Evolutionary conservation across 2,329 filamentous ascomycete species (phyloP).

Genomic region (Trichoderma hamatum): DNA sequence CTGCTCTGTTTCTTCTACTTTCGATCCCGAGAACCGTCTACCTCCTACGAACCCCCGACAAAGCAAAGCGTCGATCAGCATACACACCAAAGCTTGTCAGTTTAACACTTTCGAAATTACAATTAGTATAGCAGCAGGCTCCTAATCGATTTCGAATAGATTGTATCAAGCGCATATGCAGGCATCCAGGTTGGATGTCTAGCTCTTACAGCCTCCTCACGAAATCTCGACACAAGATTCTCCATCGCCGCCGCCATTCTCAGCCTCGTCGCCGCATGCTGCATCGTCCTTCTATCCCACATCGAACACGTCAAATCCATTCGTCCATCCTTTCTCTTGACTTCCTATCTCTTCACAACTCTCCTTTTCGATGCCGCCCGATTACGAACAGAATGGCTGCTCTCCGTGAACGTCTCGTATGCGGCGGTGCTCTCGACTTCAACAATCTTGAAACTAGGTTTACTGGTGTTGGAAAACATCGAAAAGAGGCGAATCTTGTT

Average conservation of each 20-base stretch:
- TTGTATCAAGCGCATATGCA: constrained; percentile 33
- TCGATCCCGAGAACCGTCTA: constrained; percentile 33
- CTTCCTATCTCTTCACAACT: constrained; percentile 37
- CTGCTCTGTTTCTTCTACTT: constrained; percentile 35
- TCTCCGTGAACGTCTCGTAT: constrained; percentile 34
- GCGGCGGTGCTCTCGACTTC: constrained; percentile 34
- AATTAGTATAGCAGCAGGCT: background rate
- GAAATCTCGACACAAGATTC: constrained; percentile 35
- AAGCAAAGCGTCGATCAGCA: constrained; percentile 33
- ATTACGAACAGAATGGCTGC: constrained; percentile 40
- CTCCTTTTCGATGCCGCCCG: constrained; percentile 40
- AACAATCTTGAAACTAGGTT: constrained; percentile 32
- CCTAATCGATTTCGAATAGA: constrained; percentile 26
- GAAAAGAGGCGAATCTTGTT: constrained; percentile 40
- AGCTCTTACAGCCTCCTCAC: constrained; percentile 34
- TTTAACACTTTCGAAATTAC: background rate
- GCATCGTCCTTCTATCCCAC: constrained; percentile 37
- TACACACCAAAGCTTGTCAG: constrained; percentile 37
- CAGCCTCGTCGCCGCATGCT: constrained; percentile 35
- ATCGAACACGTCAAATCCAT: constrained; percentile 41
- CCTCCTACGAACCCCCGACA: constrained; percentile 34
- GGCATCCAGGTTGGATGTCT: constrained; percentile 35
- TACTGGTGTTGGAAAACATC: constrained; percentile 37
- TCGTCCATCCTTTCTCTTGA: constrained; percentile 39
- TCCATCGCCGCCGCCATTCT: constrained; percentile 38